Conservation (phyloP, 2,329 filamentous ascomycete species). For the Fulvia fulva region DNA sequence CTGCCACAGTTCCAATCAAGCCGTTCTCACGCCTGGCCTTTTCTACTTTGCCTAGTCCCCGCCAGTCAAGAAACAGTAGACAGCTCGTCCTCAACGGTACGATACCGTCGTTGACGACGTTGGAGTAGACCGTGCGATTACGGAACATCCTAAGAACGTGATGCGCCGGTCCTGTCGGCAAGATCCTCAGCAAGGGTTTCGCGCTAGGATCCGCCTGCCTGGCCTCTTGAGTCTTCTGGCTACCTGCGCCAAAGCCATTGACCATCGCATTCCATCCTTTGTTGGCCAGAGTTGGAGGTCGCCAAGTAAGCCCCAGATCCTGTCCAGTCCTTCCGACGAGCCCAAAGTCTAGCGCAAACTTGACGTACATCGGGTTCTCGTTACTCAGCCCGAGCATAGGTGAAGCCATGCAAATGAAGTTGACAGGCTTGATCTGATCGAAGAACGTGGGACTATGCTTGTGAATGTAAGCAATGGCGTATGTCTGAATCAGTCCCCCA, state of each 20-base stretch:
- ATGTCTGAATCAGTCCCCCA: conserved; percentile 84
- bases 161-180: conserved; percentile 89
- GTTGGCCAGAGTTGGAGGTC: conserved; percentile 76
- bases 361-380: conserved; percentile 95
- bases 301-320: conserved; percentile 91
- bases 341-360: conserved; percentile 93
- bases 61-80: conserved; percentile 94
- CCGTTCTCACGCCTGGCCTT: conserved; percentile 91
- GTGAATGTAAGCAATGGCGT: conserved; percentile 92
- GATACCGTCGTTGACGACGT: conserved; percentile 96
- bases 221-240: conserved; percentile 41
- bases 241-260: conserved; percentile 67
- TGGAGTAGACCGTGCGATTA: conserved; percentile 89
- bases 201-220: conserved; percentile 67
- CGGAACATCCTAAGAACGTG: conserved; percentile 80
- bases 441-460: conserved; percentile 94
- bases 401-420: conserved; percentile 83
- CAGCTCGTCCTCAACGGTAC: conserved; percentile 93
- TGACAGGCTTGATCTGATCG: conserved; percentile 76
- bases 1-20: conserved; percentile 84
- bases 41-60: conserved; percentile 85
- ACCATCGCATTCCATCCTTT: conserved; percentile 88
- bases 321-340: conserved; percentile 94
- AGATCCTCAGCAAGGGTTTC: conserved; percentile 81
- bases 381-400: conserved; percentile 91